Conservation (phyloP, 805 yeast genomes). For the Pichia rugopelliculosa region DNA sequence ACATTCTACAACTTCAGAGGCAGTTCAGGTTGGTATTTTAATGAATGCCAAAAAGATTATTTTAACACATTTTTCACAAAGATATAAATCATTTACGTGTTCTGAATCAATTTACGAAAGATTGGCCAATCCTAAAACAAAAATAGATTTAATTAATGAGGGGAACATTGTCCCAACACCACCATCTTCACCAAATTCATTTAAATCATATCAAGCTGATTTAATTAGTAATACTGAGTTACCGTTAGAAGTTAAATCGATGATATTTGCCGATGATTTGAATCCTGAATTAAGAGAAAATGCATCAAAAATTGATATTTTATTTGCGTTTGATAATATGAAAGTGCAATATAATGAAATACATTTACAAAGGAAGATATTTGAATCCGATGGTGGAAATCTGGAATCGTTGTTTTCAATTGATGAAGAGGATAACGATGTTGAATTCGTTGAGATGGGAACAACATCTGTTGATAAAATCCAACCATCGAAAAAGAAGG, state of each 20-base stretch:
- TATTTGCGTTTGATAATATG: slow-evolving; percentile 65
- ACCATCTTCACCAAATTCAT: slow-evolving; percentile 9
- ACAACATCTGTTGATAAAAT: neutral
- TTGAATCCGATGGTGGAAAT: slow-evolving; percentile 25
- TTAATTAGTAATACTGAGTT: slow-evolving; percentile 13
- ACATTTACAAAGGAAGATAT: slow-evolving; percentile 25
- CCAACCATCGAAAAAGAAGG: neutral
- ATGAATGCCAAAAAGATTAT: slow-evolving; percentile 71
- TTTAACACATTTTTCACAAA: slow-evolving; percentile 87
- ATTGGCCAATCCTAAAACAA: slow-evolving; percentile 14
- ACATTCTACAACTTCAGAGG: slow-evolving; percentile 88
- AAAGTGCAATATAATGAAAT: slow-evolving; percentile 39
- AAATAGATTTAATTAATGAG: slow-evolving; percentile 3
- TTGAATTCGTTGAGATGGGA: neutral
- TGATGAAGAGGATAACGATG: slow-evolving; percentile 17
- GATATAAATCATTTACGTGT: slow-evolving; percentile 55
- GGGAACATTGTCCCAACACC: slow-evolving; percentile 1
- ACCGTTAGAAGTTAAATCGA: slow-evolving; percentile 17
- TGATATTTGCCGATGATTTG: slow-evolving; percentile 17
- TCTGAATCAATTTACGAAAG: slow-evolving; percentile 21
- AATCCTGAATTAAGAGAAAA: slow-evolving; percentile 19
- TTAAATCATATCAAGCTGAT: slow-evolving; percentile 12
- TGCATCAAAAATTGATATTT: slow-evolving; percentile 23
- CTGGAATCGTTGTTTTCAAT: slow-evolving; percentile 20
- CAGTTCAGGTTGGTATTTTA: slow-evolving; percentile 55